Evolutionary conservation across 2,329 filamentous ascomycete genomes (phyloP), one percentile per base, ranked within the genome.

Genomic region (Epichloe baconii): DNA sequence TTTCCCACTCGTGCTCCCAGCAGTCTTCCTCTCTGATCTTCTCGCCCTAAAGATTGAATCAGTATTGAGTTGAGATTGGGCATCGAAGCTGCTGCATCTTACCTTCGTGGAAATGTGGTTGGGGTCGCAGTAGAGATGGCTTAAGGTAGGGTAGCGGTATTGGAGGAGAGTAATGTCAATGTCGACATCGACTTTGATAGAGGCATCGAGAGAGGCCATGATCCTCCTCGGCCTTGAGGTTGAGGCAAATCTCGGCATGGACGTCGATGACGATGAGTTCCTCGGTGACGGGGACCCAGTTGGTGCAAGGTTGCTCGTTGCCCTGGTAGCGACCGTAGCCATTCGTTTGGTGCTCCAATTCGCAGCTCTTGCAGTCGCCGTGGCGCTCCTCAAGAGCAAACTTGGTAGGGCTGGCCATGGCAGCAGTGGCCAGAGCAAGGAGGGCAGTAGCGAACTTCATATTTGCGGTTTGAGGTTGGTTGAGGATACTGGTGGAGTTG

Each of bases 381-480:
- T 26, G 14, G 35, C 31, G 42, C 35, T 36, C 15, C 12, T 49
- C 21, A 11, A 21, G 7, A 21, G 23, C 17, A 19, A 23, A 5
- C 5, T 23, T 35, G 44, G 17, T 36, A 15, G 49, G 49, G 44
- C 15, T 44, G 49, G 49, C 37, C 19, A 51, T 34, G 49, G 44
- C 49, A 12, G 49, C 49, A 17, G 49, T 43, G 26, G 44, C 49
- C 3, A 51, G 17, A 36, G 49, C 43, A 15, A 51, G 11, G 37
- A 47, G 36, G 36, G 44, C 49, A 31, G 37, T 42, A 31, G 44
- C 44, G 44, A 47, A 51, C 44, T 51, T 51, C 49, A 51, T 51
- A 11, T 35, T 43, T 4, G 44, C 43, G 44, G 17, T 31, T 37
- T 3, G 23, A 15, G 34, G 17, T 7, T 42, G 38, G 21, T 17